Percentiles rank a stretch among this genome's conserved stretches.
These are phyloP conservation scores for Sordariomycetes sp. DNA, from an alignment of 2,329 filamentous ascomycete species.

Conservation along the genomic window DNA sequence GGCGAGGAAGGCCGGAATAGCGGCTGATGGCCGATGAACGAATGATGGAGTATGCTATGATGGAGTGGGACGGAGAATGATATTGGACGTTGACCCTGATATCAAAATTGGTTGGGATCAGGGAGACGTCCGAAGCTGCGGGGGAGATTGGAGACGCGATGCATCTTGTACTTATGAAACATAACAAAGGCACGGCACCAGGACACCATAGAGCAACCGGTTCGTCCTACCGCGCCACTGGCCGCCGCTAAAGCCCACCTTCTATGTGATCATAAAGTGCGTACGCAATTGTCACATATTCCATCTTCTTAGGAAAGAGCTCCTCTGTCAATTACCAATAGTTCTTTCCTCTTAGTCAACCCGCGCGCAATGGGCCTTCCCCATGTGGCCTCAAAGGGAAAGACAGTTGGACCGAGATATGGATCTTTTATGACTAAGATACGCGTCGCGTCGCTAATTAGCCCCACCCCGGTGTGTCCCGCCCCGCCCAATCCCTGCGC, in stretches of 20 bases:
- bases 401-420: neutral
- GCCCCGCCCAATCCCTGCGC: neutral
- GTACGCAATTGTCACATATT: neutral
- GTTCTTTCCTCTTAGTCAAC: neutral
- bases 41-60: neutral
- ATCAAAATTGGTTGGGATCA: neutral
- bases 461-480: neutral
- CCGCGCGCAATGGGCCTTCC: neutral
- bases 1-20: neutral
- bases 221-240: neutral
- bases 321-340: neutral
- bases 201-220: neutral
- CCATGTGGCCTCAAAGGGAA: neutral
- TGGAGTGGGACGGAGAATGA: neutral
- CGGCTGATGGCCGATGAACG: neutral
- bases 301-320: neutral
- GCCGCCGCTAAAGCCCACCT: neutral
- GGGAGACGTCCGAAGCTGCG: neutral
- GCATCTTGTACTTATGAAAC: neutral
- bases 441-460: slow-evolving; percentile 1
- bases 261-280: neutral
- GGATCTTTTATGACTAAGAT: slow-evolving; percentile 1
- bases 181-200: neutral
- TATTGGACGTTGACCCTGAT: neutral
- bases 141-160: neutral